Base-by-base conservation (phyloP, 345 rosid genomes). In the Gossypium anomalum region DNA sequence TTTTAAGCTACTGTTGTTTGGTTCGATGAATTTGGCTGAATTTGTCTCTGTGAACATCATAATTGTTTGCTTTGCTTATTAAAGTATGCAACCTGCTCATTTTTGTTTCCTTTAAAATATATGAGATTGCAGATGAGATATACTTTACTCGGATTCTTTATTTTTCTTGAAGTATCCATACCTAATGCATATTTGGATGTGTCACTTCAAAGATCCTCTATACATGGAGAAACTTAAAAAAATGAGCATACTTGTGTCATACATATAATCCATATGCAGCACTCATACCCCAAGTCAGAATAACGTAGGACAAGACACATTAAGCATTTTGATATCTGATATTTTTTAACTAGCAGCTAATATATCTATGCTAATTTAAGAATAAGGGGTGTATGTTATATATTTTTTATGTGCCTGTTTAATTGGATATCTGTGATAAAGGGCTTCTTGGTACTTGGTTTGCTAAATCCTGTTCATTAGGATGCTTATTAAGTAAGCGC, bases 1-100 rank as follows among this genome's bases (percentile, higher is more conserved):
- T 48, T 25, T 3, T 48, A 25, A 49, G 72, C 23, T 68, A 49
- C 16, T 19, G 23, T 23, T 67, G 22, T 67, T 45, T 48, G 56
- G 72, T 43, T 68, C 27, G 58, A 68, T 48, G 57, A 51, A 48
- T 68, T 48, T 48, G 57, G 72, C 55, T 20, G 23, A 44, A 12
- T 22, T 45, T 67, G 49, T 66, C 22, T 67, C 2, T 7, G 20
- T 0, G 5, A 12, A 22, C 71, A 22, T 48, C 19, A 20, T 67
- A 2, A 47, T 27, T 48, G 41, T 48, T 67, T 23, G 25, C 52
- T 47, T 19, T 45, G 17, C n/a, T 22, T 47, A 47, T 47, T 67
- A 23, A 47, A 47, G 55, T 13, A 66, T 20, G 17, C 71, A 45
- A 22, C 38, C 34, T 47, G 56, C 20, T 67, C 16, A 4, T 47